A percentile compares a stretch with the other conserved stretches of the same genome.
phyloP scores from a whole-genome alignment of 1,139 yeast species.

The Lodderomyces pseudojiufengensis region DNA sequence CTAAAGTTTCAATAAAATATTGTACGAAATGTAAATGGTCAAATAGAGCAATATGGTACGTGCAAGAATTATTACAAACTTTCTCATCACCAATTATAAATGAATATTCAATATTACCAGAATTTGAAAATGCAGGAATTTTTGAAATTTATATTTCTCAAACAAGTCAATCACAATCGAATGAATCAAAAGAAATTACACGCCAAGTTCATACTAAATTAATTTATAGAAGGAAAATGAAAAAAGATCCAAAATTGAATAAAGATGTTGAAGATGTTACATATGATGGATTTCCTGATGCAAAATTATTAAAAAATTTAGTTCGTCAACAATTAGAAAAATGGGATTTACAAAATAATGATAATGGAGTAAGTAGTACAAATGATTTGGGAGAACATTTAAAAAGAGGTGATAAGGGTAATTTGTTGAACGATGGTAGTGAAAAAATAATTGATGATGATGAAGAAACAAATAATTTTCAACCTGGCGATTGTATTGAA shows the following conservation, averaged over 20 bases:
- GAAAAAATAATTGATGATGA: background rate
- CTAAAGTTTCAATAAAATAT: conserved; percentile 34
- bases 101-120: conserved; percentile 40
- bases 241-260: conserved; percentile 20
- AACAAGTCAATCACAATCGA: conserved; percentile 6
- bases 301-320: conserved; percentile 37
- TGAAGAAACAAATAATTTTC: too few relatives aligned
- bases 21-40: conserved; percentile 49
- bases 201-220: conserved; percentile 15
- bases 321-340: conserved; percentile 28
- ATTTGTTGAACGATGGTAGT: conserved; percentile 10
- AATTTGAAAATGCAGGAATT: conserved; percentile 36
- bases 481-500: conserved; percentile 12
- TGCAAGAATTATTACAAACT: conserved; percentile 43
- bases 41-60: conserved; percentile 45
- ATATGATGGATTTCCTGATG: conserved; percentile 47
- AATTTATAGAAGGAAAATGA: conserved; percentile 37
- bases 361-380: conserved; percentile 13
- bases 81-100: conserved; percentile 33
- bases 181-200: too few relatives aligned
- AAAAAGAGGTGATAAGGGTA: conserved; percentile 11
- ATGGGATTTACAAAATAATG: conserved; percentile 18
- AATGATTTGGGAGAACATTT: conserved; percentile 37
- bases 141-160: conserved; percentile 24
- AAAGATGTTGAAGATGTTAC: conserved; percentile 22